Conservation (phyloP, 2,329 filamentous ascomycete species). For the Nigrospora oryzae region DNA sequence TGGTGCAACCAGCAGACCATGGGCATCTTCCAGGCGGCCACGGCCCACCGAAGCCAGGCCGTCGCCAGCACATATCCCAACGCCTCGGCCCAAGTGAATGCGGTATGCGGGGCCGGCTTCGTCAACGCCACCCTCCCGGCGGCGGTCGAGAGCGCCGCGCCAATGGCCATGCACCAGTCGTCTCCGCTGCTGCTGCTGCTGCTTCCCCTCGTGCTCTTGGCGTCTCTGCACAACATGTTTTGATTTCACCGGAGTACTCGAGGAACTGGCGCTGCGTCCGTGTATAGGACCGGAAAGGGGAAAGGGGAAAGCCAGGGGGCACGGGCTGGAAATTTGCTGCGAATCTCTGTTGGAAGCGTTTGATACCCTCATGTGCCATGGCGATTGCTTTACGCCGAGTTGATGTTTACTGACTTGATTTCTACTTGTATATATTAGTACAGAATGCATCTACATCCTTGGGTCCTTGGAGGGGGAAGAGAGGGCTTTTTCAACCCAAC, state of each 20-base stretch:
- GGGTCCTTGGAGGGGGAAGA: not conserved
- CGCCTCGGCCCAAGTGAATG: constrained; percentile 68
- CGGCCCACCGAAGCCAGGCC: constrained; percentile 55
- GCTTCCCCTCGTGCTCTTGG: constrained; percentile 13
- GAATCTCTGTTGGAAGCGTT: not conserved
- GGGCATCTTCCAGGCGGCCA: constrained; percentile 66
- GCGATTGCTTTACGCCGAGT: not conserved
- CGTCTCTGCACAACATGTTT: not conserved
- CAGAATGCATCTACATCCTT: not conserved
- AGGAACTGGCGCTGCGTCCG: too few species aligned
- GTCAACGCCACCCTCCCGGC: constrained; percentile 46
- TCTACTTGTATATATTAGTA: not conserved
- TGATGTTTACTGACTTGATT: not conserved
- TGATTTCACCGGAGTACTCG: too few species aligned
- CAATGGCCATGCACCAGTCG: constrained; percentile 7
- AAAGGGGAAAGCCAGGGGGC: too few species aligned
- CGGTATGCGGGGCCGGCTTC: constrained; percentile 49
- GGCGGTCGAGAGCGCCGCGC: constrained; percentile 14
- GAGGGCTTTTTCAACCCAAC: not conserved
- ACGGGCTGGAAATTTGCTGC: too few species aligned
- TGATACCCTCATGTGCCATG: constrained; percentile 1
- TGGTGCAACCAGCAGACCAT: constrained; percentile 73
- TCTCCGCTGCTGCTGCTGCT: constrained; percentile 13
- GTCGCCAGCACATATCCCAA: constrained; percentile 60
- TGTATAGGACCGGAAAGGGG: too few species aligned